Conservation (phyloP, 176 grass and related monocot species). For the Chloris gayana region DNA sequence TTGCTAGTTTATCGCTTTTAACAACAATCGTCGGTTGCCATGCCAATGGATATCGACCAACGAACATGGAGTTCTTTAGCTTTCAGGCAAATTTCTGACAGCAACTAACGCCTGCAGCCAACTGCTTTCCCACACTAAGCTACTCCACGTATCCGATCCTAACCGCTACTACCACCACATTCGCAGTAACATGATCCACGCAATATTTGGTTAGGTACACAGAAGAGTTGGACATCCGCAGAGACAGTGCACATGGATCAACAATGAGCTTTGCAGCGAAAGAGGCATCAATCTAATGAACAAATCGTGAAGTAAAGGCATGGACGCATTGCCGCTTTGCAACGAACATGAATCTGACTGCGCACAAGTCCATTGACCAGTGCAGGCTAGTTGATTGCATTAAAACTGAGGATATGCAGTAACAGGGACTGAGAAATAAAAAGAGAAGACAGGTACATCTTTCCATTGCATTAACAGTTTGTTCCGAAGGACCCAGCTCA, state of each 20-base stretch:
- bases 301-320: neutral
- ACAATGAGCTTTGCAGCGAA: neutral
- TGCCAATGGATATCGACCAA: neutral
- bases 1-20: neutral
- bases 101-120: neutral
- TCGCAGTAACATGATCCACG: neutral
- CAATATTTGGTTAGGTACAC: neutral
- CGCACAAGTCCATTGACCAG: neutral
- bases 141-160: neutral
- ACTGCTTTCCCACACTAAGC: no score
- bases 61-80: neutral
- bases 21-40: neutral
- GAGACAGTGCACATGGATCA: neutral
- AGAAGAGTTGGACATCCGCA: neutral
- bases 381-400: neutral
- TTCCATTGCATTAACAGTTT: conserved; percentile 8
- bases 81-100: neutral
- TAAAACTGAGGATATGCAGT: no score
- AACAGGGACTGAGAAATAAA: no score
- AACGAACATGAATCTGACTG: neutral
- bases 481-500: conserved; percentile 22
- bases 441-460: no score
- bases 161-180: neutral
- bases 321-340: neutral
- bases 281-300: neutral